phyloP scores from a whole-genome alignment of 352 stramenopile genomes.

The Globisporangium rhizosaccharum region DNA sequence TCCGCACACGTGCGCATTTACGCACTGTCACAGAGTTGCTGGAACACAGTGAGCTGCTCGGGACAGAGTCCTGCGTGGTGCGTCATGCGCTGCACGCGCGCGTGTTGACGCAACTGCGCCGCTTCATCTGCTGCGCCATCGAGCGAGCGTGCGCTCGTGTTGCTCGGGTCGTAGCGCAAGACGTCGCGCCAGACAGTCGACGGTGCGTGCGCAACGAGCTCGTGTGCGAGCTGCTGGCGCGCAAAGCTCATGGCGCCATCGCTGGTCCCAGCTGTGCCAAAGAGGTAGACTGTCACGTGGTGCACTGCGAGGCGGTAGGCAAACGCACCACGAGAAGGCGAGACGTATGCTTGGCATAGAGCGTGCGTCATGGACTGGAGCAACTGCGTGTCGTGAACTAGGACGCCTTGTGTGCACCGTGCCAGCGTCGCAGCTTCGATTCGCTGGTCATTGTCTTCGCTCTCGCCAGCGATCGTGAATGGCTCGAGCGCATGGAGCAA shows the following conservation, averaged over 20 bases:
- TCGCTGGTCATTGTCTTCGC: constrained; percentile 9
- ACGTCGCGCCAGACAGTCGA: constrained; percentile 42
- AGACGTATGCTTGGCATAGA: constrained; percentile 29
- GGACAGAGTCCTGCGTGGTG: constrained; percentile 23
- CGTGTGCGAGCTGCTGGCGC: constrained; percentile 43
- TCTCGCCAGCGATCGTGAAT: constrained; percentile 15
- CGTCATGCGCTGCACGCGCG: constrained; percentile 11
- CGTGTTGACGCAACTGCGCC: neutral
- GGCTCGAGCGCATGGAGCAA: constrained; percentile 44
- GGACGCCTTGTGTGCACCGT: constrained; percentile 23
- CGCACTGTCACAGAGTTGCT: neutral
- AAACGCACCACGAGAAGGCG: constrained; percentile 32
- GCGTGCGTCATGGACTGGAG: constrained; percentile 45
- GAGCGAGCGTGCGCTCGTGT: constrained; percentile 5
- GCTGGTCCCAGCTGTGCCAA: constrained; percentile 7
- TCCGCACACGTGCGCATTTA: neutral
- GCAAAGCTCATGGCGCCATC: constrained; percentile 34
- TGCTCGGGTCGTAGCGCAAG: constrained; percentile 34
- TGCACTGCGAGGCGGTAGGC: constrained; percentile 59
- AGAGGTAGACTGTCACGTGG: constrained; percentile 52
- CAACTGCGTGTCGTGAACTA: constrained; percentile 31
- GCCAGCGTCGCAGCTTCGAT: constrained; percentile 20
- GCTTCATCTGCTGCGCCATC: neutral
- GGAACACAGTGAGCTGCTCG: constrained; percentile 26
- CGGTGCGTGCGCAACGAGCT: constrained; percentile 24